phyloP scores from a whole-genome alignment of 805 yeast species.

The Kodamaea hsintzibuensis region DNA sequence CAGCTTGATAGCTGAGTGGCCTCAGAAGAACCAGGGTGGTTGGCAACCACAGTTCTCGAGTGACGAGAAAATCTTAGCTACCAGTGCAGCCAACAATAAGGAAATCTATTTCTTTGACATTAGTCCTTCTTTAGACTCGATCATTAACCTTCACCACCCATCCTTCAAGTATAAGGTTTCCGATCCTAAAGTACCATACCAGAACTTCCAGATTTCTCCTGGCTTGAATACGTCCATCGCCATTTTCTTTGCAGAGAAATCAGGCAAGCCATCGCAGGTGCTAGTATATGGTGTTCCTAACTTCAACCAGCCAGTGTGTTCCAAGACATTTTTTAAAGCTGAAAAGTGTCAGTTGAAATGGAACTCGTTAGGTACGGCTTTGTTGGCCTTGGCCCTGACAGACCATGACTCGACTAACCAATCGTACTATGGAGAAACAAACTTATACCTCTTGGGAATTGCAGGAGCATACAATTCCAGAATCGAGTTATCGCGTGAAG shows the following conservation, averaged over 20 bases:
- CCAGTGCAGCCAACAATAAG: constrained; percentile 50
- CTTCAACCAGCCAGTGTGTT: constrained; percentile 73
- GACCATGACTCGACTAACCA: constrained; percentile 94
- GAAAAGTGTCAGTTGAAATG: constrained; percentile 90
- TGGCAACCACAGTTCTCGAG: constrained; percentile 92
- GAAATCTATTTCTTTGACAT: constrained; percentile 72
- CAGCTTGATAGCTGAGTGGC: constrained; percentile 57
- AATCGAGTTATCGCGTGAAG: constrained; percentile 84
- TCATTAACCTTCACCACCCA: constrained; percentile 47
- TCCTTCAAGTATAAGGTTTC: constrained; percentile 57
- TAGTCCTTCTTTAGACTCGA: constrained; percentile 21
- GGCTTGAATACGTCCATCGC: constrained; percentile 91
- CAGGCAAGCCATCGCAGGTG: constrained; percentile 88
- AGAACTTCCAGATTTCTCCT: constrained; percentile 71
- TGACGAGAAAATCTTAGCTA: constrained; percentile 73
- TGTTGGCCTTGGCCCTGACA: constrained; percentile 89
- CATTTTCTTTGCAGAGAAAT: constrained; percentile 81
- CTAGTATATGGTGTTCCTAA: constrained; percentile 80
- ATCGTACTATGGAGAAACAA: constrained; percentile 96
- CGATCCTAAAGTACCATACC: constrained; percentile 51
- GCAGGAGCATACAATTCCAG: constrained; percentile 91
- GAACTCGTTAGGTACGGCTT: constrained; percentile 93
- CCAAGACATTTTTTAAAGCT: constrained; percentile 91
- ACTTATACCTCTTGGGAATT: constrained; percentile 84
- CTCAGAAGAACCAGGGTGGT: constrained; percentile 80